These are phyloP conservation scores for Heritiera fomes DNA, from an alignment of 345 rosid species.

Conservation along the genomic window DNA sequence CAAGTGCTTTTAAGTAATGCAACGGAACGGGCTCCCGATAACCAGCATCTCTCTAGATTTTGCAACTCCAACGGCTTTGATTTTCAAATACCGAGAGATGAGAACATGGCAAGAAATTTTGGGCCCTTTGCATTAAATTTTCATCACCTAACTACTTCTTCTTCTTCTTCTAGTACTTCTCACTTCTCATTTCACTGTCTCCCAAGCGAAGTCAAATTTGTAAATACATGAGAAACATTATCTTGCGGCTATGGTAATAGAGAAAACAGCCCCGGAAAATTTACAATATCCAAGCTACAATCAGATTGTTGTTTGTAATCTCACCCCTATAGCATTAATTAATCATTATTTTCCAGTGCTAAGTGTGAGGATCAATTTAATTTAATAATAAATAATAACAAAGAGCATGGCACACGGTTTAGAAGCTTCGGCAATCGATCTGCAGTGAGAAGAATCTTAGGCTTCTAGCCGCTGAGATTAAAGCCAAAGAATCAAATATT, in stretches of 20 bases:
- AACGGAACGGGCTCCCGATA: background rate
- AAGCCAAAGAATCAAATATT: background rate
- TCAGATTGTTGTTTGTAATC: background rate
- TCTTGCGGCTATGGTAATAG: background rate
- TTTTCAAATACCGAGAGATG: constrained; percentile 43
- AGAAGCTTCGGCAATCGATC: constrained; percentile 41
- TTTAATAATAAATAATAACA: background rate
- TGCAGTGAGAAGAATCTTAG: constrained; percentile 10
- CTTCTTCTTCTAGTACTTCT: background rate
- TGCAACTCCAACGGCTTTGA: constrained; percentile 12
- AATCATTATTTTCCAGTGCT: background rate
- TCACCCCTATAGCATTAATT: background rate
- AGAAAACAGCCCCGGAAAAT: no score
- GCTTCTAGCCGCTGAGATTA: background rate
- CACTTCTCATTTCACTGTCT: background rate
- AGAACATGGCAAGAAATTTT: constrained; percentile 48
- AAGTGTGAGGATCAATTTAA: background rate
- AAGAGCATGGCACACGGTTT: constrained; percentile 32
- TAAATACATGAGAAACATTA: background rate
- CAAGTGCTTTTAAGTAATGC: no score
- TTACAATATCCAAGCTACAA: background rate
- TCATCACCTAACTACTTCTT: background rate
- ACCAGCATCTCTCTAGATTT: background rate
- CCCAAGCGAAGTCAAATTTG: background rate
- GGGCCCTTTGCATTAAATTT: constrained; percentile 23